A percentile compares a stretch with the other conserved stretches of the same genome.
phyloP scores from a whole-genome alignment of 129 eudicot species.

The Dittrichia graveolens region DNA sequence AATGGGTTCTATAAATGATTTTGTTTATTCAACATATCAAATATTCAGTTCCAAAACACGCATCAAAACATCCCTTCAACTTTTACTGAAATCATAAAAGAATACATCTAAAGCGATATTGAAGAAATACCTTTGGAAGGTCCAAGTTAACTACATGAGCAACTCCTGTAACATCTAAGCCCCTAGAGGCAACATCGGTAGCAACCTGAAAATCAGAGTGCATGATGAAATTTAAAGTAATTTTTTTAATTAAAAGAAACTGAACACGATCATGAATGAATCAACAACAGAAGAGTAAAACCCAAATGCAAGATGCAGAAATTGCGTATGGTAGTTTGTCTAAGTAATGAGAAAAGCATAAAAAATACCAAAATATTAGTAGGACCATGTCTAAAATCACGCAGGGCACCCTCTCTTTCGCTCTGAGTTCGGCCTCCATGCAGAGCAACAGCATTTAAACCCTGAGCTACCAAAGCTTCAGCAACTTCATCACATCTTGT shows the following conservation, averaged over 20 bases:
- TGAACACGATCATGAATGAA: too few relatives aligned
- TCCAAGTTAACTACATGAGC: slow-evolving; percentile 88
- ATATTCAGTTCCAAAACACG: neutral
- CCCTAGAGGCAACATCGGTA: slow-evolving; percentile 90
- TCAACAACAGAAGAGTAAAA: neutral
- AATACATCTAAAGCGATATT: neutral
- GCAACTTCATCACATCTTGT: slow-evolving; percentile 93
- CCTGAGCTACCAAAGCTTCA: slow-evolving; percentile 75
- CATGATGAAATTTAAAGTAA: neutral
- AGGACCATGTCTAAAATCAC: slow-evolving; percentile 85
- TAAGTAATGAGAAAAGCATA: neutral
- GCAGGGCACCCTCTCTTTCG: slow-evolving; percentile 81
- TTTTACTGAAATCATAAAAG: slow-evolving; percentile 1
- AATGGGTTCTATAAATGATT: neutral
- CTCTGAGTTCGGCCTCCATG: slow-evolving; percentile 88
- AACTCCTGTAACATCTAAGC: slow-evolving; percentile 84
- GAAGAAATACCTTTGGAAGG: slow-evolving; percentile 74
- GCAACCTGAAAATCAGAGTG: slow-evolving; percentile 67
- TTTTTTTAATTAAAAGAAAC: neutral
- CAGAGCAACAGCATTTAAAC: slow-evolving; percentile 79
- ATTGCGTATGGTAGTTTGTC: neutral
- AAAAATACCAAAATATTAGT: slow-evolving; percentile 67
- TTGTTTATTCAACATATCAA: neutral
- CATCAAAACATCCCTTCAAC: neutral
- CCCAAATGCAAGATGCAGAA: neutral